Conservation (phyloP, 1,139 yeast genomes). For the Taphrina communis region DNA sequence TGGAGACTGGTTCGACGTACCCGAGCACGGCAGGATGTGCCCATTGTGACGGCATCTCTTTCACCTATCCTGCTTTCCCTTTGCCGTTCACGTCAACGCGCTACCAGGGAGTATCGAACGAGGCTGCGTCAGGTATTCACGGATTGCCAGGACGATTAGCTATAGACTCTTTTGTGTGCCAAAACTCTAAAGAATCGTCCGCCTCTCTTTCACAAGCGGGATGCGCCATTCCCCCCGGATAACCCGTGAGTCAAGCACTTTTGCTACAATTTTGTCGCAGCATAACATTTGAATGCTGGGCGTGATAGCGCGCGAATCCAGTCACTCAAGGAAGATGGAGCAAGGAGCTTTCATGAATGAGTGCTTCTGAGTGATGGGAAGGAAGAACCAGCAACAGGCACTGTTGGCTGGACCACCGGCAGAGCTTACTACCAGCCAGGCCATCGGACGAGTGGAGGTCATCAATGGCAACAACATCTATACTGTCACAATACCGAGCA, state of each 20-base stretch:
- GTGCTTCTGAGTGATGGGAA: slow-evolving; percentile 15
- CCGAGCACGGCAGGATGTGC: slow-evolving; percentile 28
- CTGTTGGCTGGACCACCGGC: slow-evolving; percentile 24
- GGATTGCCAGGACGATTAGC: too few relatives aligned
- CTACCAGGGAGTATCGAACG: too few relatives aligned
- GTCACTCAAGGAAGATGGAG: too few relatives aligned
- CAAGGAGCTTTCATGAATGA: too few relatives aligned
- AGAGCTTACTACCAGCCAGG: slow-evolving; percentile 8
- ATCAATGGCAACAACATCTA: slow-evolving; percentile 40
- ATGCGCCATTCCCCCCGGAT: slow-evolving; percentile 2
- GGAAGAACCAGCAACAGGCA: slow-evolving; percentile 37
- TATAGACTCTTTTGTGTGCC: too few relatives aligned
- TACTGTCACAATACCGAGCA: slow-evolving; percentile 17
- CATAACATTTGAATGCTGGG: too few relatives aligned
- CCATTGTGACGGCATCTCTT: slow-evolving; percentile 1
- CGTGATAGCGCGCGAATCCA: too few relatives aligned
- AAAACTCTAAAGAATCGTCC: too few relatives aligned
- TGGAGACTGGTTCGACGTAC: slow-evolving; percentile 30
- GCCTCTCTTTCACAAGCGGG: neutral
- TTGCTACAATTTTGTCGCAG: neutral
- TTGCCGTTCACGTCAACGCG: too few relatives aligned
- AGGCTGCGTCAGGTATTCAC: too few relatives aligned
- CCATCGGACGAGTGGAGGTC: slow-evolving; percentile 23
- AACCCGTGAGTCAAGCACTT: neutral
- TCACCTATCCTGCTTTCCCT: too few relatives aligned